Conservation (phyloP, 2,329 filamentous ascomycete species). For the Colletotrichum kahawae region DNA sequence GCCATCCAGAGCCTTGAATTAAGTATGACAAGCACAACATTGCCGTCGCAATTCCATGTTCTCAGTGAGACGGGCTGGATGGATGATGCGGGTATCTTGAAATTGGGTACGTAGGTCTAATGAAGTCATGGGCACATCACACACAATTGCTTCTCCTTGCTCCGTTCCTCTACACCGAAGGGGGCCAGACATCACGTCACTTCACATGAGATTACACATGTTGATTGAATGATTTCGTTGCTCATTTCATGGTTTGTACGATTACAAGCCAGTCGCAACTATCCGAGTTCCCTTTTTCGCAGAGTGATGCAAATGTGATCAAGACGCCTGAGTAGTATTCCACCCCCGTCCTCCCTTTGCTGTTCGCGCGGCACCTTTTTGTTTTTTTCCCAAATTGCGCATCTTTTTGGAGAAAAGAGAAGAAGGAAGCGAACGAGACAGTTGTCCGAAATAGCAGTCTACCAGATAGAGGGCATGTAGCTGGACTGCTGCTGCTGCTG, state of each 20-base stretch:
- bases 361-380: constrained; percentile 10
- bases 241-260: constrained; percentile 25
- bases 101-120: neutral
- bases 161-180: neutral
- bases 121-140: neutral
- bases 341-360: constrained; percentile 23
- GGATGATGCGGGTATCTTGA: neutral
- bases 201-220: neutral
- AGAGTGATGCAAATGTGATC: constrained; percentile 28
- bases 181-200: neutral
- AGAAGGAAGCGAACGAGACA: neutral
- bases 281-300: constrained; percentile 25
- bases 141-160: neutral
- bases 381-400: neutral
- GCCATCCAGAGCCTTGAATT: constrained; percentile 11
- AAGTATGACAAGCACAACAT: neutral
- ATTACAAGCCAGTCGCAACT: constrained; percentile 27
- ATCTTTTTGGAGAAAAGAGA: constrained; percentile 7
- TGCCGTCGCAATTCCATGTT: neutral
- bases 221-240: constrained; percentile 25
- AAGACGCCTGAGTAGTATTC: constrained; percentile 26
- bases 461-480: neutral
- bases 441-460: neutral
- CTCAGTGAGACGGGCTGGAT: neutral
- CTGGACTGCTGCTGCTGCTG: neutral